A percentile compares a stretch with the other conserved stretches of the same genome.
These are phyloP conservation scores for Ulota crispa DNA, from an alignment of 225 moss, liverwort and hornwort species.

Conservation along the genomic window DNA sequence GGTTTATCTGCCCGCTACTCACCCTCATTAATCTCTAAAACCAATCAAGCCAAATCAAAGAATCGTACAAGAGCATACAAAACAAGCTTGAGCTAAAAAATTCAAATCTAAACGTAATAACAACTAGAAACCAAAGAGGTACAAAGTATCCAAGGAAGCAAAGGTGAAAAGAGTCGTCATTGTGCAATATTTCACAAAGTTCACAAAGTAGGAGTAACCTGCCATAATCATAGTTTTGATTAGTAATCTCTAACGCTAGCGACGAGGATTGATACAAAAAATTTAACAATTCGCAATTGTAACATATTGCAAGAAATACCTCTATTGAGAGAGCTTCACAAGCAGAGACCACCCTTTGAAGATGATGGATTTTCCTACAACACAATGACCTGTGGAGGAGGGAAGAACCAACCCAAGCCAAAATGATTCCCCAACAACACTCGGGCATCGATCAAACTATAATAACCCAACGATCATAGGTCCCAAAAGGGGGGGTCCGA, in stretches of 20 bases:
- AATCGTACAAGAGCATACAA: not conserved
- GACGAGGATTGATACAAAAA: constrained; percentile 29
- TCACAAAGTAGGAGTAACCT: not conserved
- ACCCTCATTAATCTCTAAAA: not conserved
- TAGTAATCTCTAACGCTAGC: constrained; percentile 28
- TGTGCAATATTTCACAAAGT: not conserved
- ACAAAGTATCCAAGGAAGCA: not conserved
- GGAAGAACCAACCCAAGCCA: constrained; percentile 23
- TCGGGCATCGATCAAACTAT: constrained; percentile 41
- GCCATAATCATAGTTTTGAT: constrained; percentile 25
- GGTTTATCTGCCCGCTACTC: too few relatives aligned
- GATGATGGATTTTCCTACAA: constrained; percentile 53
- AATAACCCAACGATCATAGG: constrained; percentile 42
- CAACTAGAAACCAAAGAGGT: not conserved
- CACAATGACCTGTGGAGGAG: constrained; percentile 45
- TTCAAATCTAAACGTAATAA: not conserved
- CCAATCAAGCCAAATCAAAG: not conserved
- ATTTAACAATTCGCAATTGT: constrained; percentile 36
- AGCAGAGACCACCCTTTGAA: constrained; percentile 41
- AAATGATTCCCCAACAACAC: constrained; percentile 11
- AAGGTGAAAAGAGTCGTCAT: not conserved
- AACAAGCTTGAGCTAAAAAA: not conserved
- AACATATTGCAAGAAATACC: constrained; percentile 64
- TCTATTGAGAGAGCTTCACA: constrained; percentile 57
- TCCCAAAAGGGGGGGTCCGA: constrained; percentile 33